Percentiles rank a stretch among this genome's conserved stretches.
These are phyloP conservation scores for Verticillium alfalfae DNA, from an alignment of 2,329 filamentous ascomycete genomes.

Conservation along the genomic window DNA sequence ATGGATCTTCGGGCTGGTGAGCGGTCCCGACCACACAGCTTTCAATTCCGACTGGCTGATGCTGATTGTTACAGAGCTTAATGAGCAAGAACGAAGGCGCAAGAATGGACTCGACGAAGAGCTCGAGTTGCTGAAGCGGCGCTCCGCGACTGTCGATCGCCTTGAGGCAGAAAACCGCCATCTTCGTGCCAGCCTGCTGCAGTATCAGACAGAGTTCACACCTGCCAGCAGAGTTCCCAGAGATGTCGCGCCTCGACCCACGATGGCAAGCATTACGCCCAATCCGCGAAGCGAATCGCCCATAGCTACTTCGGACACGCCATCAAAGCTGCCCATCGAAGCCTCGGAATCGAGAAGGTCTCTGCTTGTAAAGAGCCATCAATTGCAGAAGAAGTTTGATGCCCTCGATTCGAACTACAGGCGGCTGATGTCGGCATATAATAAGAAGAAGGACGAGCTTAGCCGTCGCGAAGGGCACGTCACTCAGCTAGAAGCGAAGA, in stretches of 20 bases:
- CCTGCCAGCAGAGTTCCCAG: neutral
- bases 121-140: constrained; percentile 24
- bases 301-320: neutral
- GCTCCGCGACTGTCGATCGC: constrained; percentile 22
- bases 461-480: constrained; percentile 41
- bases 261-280: neutral
- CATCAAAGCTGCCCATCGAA: neutral
- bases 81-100: constrained; percentile 9
- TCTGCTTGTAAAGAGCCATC: constrained; percentile 12
- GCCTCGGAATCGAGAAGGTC: neutral
- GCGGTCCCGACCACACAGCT: constrained; percentile 1
- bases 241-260: constrained; percentile 1
- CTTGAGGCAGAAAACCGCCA: constrained; percentile 36
- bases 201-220: constrained; percentile 15
- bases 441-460: constrained; percentile 33
- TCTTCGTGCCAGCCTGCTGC: constrained; percentile 29
- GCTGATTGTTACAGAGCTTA: constrained; percentile 16
- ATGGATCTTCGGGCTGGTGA: constrained; percentile 28
- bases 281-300: neutral
- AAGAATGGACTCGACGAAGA: constrained; percentile 17
- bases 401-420: constrained; percentile 35
- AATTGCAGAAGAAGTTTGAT: constrained; percentile 32
- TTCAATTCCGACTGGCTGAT: constrained; percentile 1
- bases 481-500: constrained; percentile 33
- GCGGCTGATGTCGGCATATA: constrained; percentile 28